These are phyloP conservation scores for Puccinia polysora DNA, from an alignment of 1,284 basidiomycete genomes.

Conservation along the genomic window DNA sequence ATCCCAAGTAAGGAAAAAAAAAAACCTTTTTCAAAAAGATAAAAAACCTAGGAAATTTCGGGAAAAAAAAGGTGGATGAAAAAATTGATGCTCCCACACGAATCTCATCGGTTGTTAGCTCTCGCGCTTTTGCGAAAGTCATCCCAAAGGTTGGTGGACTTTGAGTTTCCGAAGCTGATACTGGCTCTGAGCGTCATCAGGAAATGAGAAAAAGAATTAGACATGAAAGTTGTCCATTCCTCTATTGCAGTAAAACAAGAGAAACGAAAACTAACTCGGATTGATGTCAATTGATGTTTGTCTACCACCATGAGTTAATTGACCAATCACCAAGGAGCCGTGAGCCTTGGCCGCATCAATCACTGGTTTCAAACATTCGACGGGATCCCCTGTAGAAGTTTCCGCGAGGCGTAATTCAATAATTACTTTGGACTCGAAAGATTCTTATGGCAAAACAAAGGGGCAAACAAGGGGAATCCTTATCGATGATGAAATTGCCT, in stretches of 20 bases:
- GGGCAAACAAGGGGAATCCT: slow-evolving; percentile 15
- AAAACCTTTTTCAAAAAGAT: neutral
- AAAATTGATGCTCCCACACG: slow-evolving; percentile 33
- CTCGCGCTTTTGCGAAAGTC: slow-evolving; percentile 48
- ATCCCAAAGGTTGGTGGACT: slow-evolving; percentile 20
- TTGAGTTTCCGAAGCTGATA: slow-evolving; percentile 49
- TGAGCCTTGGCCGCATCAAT: slow-evolving; percentile 54
- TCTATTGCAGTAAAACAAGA: too few relatives aligned
- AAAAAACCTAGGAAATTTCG: neutral
- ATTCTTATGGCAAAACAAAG: neutral
- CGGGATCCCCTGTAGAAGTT: slow-evolving; percentile 47
- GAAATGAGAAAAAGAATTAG: neutral
- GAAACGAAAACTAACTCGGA: slow-evolving; percentile 50
- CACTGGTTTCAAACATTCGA: slow-evolving; percentile 52
- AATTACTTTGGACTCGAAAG: neutral
- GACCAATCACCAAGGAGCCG: slow-evolving; percentile 55
- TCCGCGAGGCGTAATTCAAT: neutral
- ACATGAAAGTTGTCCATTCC: too few relatives aligned
- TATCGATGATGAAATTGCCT: slow-evolving; percentile 51
- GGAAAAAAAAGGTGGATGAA: neutral
- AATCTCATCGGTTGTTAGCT: slow-evolving; percentile 51
- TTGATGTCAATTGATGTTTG: slow-evolving; percentile 49
- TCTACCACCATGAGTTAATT: slow-evolving; percentile 56
- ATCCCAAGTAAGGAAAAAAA: neutral
- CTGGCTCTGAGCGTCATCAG: slow-evolving; percentile 44